Base-by-base conservation (phyloP, 352 stramenopile species). In the Pythium monospermum region DNA sequence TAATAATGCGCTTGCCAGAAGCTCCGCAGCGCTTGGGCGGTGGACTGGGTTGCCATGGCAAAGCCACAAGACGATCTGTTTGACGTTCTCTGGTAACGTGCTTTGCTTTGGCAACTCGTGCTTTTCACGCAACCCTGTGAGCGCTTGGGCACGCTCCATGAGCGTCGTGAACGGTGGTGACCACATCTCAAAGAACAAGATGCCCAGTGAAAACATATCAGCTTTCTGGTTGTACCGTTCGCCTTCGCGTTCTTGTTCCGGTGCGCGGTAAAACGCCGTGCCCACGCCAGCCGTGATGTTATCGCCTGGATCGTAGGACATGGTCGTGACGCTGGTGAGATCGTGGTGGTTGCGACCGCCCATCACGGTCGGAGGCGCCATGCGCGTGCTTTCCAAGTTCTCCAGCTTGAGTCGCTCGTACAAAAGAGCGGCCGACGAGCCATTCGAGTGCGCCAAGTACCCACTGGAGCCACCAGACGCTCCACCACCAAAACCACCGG, bases 161-260 rank as follows among this genome's bases (percentile, higher is more conserved):
- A 87, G 57, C 26, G 90, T 97, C 35, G 70, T 85, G 61, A 97
- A 97, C 35, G 90, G 88, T 26, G 85, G 85, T 16, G 86, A 87
- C 72, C 96, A 97, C 86, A 98, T 97, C 53, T 98, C 95, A 53
- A 97, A 98, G 46, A 98, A 87, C 23, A 98, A 57, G 36, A 98
- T 90, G 7, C 95, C 95, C 7, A 98, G 69, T 7, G 87, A 97
- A 57, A 96, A 98, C 65, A 98, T 96, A 56, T 98, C 95, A 3
- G 83, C 86, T 45, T 94, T 94, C 40, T 91, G 92, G 65, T 90
- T 97, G 76, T 83, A 96, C 4, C 72, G 72, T 61, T 91, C 76
- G 16, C 83, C 77, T 61, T 91, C 71, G 54, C 76, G 78, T 66
- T 97, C 90, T 55, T 98, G 91, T 55, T 98, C 95, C 3, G 94